Conservation (phyloP, 805 yeast species). For the Ogataea nitratoaversa region DNA sequence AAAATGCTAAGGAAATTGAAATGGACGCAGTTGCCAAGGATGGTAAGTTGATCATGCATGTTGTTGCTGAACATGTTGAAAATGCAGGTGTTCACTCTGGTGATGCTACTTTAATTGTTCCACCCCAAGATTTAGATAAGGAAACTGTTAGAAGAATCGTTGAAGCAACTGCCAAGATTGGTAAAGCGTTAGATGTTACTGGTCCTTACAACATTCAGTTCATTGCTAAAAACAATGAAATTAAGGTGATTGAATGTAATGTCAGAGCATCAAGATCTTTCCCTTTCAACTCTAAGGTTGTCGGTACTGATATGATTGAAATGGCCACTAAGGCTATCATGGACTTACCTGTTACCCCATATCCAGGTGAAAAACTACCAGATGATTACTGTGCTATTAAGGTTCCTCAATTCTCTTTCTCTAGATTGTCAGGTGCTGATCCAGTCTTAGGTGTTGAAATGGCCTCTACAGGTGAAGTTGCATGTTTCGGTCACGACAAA, state of each 20-base stretch:
- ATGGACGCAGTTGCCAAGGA: slow-evolving; percentile 93
- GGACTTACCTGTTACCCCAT: slow-evolving; percentile 83
- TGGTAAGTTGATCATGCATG: slow-evolving; percentile 88
- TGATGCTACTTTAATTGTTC: slow-evolving; percentile 92
- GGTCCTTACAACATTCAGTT: slow-evolving; percentile 99
- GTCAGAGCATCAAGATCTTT: slow-evolving; percentile 97
- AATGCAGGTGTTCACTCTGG: slow-evolving; percentile 99
- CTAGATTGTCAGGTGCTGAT: slow-evolving; percentile 95
- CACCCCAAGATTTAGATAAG: slow-evolving; percentile 78
- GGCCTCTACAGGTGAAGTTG: slow-evolving; percentile 99
- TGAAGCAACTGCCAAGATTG: slow-evolving; percentile 90
- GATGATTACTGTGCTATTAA: slow-evolving; percentile 93
- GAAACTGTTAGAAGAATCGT: slow-evolving; percentile 67
- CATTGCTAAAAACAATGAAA: slow-evolving; percentile 64
- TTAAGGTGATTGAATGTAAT: slow-evolving; percentile 98
- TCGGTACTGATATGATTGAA: slow-evolving; percentile 93
- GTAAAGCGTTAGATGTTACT: slow-evolving; percentile 88
- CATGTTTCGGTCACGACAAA: slow-evolving; percentile 92
- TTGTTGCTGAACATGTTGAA: slow-evolving; percentile 96
- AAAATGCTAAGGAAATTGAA: slow-evolving; percentile 95
- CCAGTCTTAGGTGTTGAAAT: slow-evolving; percentile 97
- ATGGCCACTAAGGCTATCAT: slow-evolving; percentile 94
- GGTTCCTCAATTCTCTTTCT: slow-evolving; percentile 97
- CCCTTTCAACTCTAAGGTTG: slow-evolving; percentile 98
- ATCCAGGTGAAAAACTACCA: slow-evolving; percentile 85